Conservation (phyloP, 805 yeast species). For the Jamesozyma hellenica region DNA sequence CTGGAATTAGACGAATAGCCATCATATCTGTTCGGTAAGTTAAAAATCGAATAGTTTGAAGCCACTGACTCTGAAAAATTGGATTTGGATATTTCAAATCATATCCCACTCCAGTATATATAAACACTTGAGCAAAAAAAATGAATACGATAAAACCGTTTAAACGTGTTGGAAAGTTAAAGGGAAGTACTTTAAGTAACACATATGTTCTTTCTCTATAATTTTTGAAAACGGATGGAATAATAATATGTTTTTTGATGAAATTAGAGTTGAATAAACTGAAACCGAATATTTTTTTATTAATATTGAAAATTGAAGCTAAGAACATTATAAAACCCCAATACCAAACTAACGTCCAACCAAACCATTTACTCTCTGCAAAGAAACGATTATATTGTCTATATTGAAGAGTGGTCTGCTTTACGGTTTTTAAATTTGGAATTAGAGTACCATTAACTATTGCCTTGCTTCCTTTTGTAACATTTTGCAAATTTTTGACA, state of each 20-base stretch:
- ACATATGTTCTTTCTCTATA: constrained; percentile 16
- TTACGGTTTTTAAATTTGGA: neutral
- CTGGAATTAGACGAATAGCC: constrained; percentile 45
- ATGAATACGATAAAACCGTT: constrained; percentile 26
- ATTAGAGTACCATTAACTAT: neutral
- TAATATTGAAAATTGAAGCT: constrained; percentile 26
- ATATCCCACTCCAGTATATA: constrained; percentile 31
- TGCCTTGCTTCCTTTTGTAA: neutral
- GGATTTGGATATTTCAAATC: constrained; percentile 32
- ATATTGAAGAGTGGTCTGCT: constrained; percentile 9
- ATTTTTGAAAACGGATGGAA: constrained; percentile 22
- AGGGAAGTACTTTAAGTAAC: constrained; percentile 19
- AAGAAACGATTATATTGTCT: constrained; percentile 32
- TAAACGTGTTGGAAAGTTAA: constrained; percentile 25
- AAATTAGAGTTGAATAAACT: constrained; percentile 10
- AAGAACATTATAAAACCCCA: constrained; percentile 31
- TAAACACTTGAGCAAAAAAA: constrained; percentile 26
- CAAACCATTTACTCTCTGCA: constrained; percentile 32
- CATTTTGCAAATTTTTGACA: neutral
- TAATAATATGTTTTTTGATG: constrained; percentile 18
- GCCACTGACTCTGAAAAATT: constrained; percentile 26
- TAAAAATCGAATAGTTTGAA: constrained; percentile 30
- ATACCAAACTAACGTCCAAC: constrained; percentile 38
- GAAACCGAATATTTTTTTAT: constrained; percentile 19
- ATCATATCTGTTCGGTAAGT: constrained; percentile 48